Base-by-base conservation (phyloP, 1,139 yeast genomes). In the Citeromyces siamensis region DNA sequence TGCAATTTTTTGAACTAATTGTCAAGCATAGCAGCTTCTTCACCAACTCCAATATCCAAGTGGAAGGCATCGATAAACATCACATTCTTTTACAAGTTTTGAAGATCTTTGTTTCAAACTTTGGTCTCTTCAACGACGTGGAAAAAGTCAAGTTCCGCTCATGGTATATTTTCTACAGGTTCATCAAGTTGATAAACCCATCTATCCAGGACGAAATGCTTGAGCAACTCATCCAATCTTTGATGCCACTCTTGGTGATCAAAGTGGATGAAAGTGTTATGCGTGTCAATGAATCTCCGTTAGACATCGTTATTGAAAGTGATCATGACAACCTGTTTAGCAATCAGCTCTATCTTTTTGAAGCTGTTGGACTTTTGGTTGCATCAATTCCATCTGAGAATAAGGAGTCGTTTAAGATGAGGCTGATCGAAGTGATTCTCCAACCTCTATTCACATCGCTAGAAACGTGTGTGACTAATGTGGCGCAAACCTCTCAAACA, bases 141-240 rank as follows among this genome's bases (percentile, higher is more conserved):
- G 79, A 72, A 41, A 77, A 75, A 44, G 95, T 88, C 8, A 75
- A 88, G 48, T 66, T 76, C 41, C 75, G 97, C 55, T 69, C 93
- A 37, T 90, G 98, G 95, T 90, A 85, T 54, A 62, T 88, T 44
- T 83, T 90, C 47, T 79, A 79, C 50, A 71, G 94, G 52, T 83
- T 86, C 49, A 68, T 88, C 46, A 85, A 82, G 52, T 60, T 79
- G 35, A 78, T 90, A 2, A 81, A 77, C 51, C 85, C 88, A 21
- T 60, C 71, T 38, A 60, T 75, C 20, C 67, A 73, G 21, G 71
- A 71, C 32, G 62, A 55, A 34, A 58, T 67, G 10, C 60, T 78
- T 21, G 64, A 71, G 36, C 66, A 64, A 42, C 64, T 80, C 12
- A 60, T 77, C 14, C 53, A 45, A 27, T 48, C 50, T 19, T 38